These are phyloP conservation scores for Acephala macrosclerotiorum DNA, from an alignment of 2,329 filamentous ascomycete genomes.

Conservation along the genomic window DNA sequence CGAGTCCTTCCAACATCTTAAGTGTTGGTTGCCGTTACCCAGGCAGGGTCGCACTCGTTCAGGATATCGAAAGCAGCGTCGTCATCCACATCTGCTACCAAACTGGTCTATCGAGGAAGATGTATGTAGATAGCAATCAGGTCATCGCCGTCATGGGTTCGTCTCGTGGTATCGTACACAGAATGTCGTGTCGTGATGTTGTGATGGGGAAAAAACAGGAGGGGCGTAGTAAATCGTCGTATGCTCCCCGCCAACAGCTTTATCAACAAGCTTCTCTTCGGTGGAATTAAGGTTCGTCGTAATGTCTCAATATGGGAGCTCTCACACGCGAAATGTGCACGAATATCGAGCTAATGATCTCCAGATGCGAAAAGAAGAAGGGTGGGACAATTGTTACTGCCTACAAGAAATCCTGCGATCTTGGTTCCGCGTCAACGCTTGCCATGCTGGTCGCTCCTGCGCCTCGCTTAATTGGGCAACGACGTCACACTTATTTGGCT, in stretches of 20 bases:
- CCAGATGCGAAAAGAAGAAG: neutral
- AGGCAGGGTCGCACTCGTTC: slow-evolving; percentile 60
- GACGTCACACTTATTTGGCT: slow-evolving; percentile 17
- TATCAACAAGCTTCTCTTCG: slow-evolving; percentile 6
- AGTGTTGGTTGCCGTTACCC: slow-evolving; percentile 72
- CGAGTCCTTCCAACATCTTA: slow-evolving; percentile 95
- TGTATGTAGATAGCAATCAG: slow-evolving; percentile 21
- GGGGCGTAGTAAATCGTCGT: slow-evolving; percentile 5
- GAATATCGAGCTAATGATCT: neutral
- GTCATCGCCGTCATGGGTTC: slow-evolving; percentile 28
- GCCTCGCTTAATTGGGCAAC: slow-evolving; percentile 13
- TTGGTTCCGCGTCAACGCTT: neutral
- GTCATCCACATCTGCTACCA: slow-evolving; percentile 34
- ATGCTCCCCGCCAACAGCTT: slow-evolving; percentile 26
- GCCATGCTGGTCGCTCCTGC: neutral
- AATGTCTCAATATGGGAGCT: neutral
- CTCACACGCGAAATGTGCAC: neutral
- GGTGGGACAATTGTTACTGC: slow-evolving; percentile 10
- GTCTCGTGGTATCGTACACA: slow-evolving; percentile 7
- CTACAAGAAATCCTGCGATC: slow-evolving; percentile 10
- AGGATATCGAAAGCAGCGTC: slow-evolving; percentile 24
- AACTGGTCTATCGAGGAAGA: slow-evolving; percentile 11
- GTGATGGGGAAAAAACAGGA: slow-evolving; percentile 9
- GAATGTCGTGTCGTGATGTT: slow-evolving; percentile 14
- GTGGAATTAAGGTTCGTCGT: neutral